These are phyloP conservation scores for Penicillium frequentans DNA, from an alignment of 2,329 filamentous ascomycete species.

Conservation along the genomic window DNA sequence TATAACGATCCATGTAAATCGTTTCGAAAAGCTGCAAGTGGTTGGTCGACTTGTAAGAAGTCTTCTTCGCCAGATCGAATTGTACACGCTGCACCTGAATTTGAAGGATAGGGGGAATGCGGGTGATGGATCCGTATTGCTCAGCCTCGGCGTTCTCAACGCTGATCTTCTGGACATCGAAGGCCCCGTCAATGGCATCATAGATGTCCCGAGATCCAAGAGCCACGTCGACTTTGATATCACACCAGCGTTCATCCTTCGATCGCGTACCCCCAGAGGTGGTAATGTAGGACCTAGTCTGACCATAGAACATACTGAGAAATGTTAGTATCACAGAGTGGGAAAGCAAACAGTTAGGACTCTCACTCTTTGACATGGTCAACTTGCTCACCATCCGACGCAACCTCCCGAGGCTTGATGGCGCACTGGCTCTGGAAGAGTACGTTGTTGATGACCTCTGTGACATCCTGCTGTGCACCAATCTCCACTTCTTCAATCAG, in stretches of 20 bases:
- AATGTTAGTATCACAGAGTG: conserved; percentile 8
- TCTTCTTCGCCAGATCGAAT: conserved; percentile 62
- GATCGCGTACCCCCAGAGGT: conserved; percentile 47
- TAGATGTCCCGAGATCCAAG: conserved; percentile 68
- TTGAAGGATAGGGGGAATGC: conserved; percentile 81
- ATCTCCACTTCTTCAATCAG: conserved; percentile 55
- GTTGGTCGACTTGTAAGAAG: conserved; percentile 71
- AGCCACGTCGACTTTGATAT: conserved; percentile 62
- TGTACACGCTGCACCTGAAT: conserved; percentile 84
- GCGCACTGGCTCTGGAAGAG: conserved; percentile 88
- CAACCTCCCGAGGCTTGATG: conserved; percentile 68
- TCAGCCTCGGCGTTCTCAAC: conserved; percentile 60
- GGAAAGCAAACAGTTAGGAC: conserved; percentile 20
- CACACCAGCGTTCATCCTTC: conserved; percentile 61
- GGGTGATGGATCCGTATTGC: conserved; percentile 70
- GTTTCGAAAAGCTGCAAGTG: conserved; percentile 76
- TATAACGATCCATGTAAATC: conserved; percentile 85
- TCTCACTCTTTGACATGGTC: conserved; percentile 71
- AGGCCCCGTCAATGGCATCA: conserved; percentile 79
- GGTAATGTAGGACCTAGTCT: conserved; percentile 47
- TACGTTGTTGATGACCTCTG: conserved; percentile 91
- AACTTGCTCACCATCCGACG: conserved; percentile 71
- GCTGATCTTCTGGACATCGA: conserved; percentile 75
- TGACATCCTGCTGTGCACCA: conserved; percentile 86
- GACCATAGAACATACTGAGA: conserved; percentile 52